These are phyloP conservation scores for Selaginella tamariscina DNA, from an alignment of 75 land plant species.

Conservation along the genomic window DNA sequence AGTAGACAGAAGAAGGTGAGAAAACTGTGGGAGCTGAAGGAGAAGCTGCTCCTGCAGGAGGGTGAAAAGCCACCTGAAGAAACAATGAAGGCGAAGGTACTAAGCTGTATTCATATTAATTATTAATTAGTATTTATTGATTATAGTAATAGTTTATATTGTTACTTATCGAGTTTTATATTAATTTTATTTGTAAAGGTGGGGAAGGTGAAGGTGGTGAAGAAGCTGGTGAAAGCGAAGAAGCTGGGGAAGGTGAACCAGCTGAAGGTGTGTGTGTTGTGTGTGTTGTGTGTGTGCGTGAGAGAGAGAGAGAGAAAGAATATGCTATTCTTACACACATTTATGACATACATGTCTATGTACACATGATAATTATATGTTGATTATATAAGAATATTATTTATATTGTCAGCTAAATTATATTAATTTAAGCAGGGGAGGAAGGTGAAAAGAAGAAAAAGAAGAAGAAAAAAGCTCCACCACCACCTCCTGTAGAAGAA, in stretches of 20 bases:
- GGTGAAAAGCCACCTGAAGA: background rate
- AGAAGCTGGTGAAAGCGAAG: background rate
- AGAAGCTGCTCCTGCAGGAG: background rate
- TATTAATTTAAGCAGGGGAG: constrained; percentile 2
- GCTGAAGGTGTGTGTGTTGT: background rate
- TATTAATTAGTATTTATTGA: too few relatives aligned
- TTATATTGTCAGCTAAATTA: too few relatives aligned
- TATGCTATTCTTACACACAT: too few relatives aligned
- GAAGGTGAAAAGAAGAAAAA: background rate
- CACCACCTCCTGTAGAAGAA: constrained; percentile 14
- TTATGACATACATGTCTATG: too few relatives aligned
- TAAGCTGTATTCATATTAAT: too few relatives aligned
- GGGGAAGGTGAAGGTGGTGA: background rate
- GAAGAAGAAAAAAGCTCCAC: constrained; percentile 10
- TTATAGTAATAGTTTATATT: too few relatives aligned
- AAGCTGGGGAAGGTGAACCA: background rate
- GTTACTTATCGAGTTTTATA: too few relatives aligned
- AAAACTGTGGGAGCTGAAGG: background rate
- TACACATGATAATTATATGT: too few relatives aligned
- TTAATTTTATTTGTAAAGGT: constrained; percentile 1
- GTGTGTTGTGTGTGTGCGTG: too few relatives aligned
- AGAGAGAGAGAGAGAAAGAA: background rate
- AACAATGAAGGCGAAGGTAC: too few relatives aligned
- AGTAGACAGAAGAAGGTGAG: background rate
- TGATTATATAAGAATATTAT: too few relatives aligned